Evolutionary conservation across 352 stramenopile species (phyloP).

Genomic region (Detonula confervacea): DNA sequence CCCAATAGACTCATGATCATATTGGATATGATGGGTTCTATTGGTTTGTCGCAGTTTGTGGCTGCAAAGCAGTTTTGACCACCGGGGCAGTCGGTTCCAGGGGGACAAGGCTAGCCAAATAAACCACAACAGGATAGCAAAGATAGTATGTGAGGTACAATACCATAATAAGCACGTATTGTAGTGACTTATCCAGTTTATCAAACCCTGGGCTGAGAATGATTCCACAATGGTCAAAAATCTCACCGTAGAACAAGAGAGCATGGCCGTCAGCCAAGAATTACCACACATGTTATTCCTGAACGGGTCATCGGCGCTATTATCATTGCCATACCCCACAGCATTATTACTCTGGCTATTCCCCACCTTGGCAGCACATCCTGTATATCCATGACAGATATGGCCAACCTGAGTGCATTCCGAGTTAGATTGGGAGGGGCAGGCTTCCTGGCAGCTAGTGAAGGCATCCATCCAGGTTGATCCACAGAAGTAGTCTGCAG

Average conservation of each 20-base stretch:
- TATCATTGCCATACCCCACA: not conserved
- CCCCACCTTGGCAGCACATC: not conserved
- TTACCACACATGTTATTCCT: slow-evolving; percentile 14
- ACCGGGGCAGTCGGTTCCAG: not conserved
- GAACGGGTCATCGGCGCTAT: not conserved
- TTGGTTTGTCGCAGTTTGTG: slow-evolving; percentile 17
- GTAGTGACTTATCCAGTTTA: too few relatives aligned
- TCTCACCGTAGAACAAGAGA: slow-evolving; percentile 10
- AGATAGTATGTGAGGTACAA: not conserved
- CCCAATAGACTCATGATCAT: slow-evolving; percentile 24
- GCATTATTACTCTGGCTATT: too few relatives aligned
- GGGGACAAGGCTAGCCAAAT: slow-evolving; percentile 2
- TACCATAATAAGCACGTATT: too few relatives aligned
- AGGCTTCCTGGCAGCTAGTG: not conserved
- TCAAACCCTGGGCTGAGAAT: too few relatives aligned
- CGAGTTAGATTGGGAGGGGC: not conserved
- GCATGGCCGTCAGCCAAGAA: slow-evolving; percentile 10
- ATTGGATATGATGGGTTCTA: slow-evolving; percentile 9
- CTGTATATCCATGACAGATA: slow-evolving; percentile 6
- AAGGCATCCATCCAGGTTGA: slow-evolving; percentile 14
- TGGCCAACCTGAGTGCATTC: slow-evolving; percentile 5
- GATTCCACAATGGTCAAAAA: too few relatives aligned
- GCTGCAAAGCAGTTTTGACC: slow-evolving; percentile 17
- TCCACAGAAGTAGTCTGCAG: slow-evolving; percentile 1
- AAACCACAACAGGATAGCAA: not conserved